phyloP scores from a whole-genome alignment of 345 rosid genomes.

The Salix caprea region DNA sequence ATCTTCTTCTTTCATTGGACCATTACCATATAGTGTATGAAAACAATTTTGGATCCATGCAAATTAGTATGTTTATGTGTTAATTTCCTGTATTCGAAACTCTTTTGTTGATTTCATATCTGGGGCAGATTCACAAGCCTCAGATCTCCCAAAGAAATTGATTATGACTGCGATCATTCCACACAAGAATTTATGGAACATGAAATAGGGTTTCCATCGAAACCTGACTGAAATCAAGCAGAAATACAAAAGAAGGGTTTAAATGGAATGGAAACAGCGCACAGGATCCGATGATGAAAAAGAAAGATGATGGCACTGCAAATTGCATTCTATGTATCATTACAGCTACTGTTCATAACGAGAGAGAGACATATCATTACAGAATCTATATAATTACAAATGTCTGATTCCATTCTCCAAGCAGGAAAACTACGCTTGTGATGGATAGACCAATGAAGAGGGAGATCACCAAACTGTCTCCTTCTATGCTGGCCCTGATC shows the following conservation, averaged over 20 bases:
- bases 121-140: not conserved
- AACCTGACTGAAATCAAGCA: not conserved
- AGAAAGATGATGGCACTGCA: conserved; percentile 5
- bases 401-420: conserved; percentile 22
- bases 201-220: not conserved
- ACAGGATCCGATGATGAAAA: not conserved
- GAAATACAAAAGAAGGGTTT: not conserved
- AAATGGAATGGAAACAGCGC: not conserved
- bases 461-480: conserved; percentile 76
- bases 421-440: conserved; percentile 45
- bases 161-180: not conserved
- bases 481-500: conserved; percentile 28
- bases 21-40: not conserved
- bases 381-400: conserved; percentile 21
- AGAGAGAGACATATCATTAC: not conserved
- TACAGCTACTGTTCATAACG: conserved; percentile 7
- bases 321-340: conserved; percentile 5
- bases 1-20: not conserved
- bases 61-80: not conserved
- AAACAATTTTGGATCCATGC: not conserved
- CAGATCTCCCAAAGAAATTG: not conserved
- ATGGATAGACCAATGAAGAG: conserved; percentile 31
- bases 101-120: not conserved
- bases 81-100: not conserved
- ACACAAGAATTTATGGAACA: not conserved